These are phyloP conservation scores for Amphichorda felina DNA, from an alignment of 2,329 filamentous ascomycete genomes.

Conservation along the genomic window DNA sequence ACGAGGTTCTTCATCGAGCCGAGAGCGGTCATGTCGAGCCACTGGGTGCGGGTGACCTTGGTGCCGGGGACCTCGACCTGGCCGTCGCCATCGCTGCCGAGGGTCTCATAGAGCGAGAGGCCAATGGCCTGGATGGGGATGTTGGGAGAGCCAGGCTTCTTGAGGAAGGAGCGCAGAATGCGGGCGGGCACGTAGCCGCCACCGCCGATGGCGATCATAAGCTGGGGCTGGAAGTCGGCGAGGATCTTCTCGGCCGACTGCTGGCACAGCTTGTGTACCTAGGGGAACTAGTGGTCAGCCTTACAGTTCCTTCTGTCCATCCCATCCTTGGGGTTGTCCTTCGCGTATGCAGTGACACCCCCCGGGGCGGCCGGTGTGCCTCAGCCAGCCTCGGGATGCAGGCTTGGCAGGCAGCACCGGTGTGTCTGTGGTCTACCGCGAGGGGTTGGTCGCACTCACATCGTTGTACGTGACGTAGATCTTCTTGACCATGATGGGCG, in stretches of 20 bases:
- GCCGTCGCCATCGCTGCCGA: constrained; percentile 35
- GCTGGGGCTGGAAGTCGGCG: constrained; percentile 75
- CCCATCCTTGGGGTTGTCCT: no score
- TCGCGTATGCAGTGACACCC: no score
- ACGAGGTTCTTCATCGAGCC: constrained; percentile 78
- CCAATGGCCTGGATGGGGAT: constrained; percentile 99
- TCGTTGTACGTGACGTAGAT: constrained; percentile 88
- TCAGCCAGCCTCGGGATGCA: no score
- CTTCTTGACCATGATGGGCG: constrained; percentile 64
- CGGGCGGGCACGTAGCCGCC: constrained; percentile 95
- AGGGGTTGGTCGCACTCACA: no score
- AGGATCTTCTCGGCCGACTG: constrained; percentile 72
- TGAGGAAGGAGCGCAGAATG: constrained; percentile 95
- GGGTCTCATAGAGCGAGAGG: constrained; percentile 87
- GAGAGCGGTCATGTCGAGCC: constrained; percentile 81
- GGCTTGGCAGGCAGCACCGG: no score
- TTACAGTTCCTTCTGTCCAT: no score
- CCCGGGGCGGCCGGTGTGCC: no score
- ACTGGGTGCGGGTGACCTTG: constrained; percentile 95
- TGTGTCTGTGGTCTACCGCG: no score
- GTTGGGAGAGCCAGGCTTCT: constrained; percentile 74
- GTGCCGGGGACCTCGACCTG: constrained; percentile 67
- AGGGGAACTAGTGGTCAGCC: constrained; percentile 5
- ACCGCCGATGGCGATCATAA: constrained; percentile 97
- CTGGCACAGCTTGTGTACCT: constrained; percentile 98